Base-by-base conservation (phyloP, 108 stramenopile genomes). In the Cyclotella sp. region DNA sequence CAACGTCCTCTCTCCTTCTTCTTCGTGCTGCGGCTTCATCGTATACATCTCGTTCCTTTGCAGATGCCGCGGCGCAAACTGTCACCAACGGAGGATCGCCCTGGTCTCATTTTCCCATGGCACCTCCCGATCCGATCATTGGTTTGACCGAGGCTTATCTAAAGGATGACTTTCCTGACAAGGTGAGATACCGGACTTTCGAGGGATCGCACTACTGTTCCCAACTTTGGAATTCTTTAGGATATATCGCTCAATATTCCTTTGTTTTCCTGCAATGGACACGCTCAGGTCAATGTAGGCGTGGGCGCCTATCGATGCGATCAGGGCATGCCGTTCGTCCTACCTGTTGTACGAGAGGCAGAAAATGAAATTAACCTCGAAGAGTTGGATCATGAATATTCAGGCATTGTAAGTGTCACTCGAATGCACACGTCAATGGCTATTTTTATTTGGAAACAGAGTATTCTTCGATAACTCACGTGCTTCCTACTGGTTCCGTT, bases 271-370 rank as follows among this genome's bases (percentile, higher is more conserved):
- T 41, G 3, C 63, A 27, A 58, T 22, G 13, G 22, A 58, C 24
- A 44, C 16, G 6, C 0, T 47, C 46, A 70, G 70, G 89, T 91
- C 16, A 97, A 93, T 81, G 88, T 98, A 14, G 96, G 97, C 61
- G 97, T 99, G 9, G 97, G 98, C 41, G 97, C 98, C 11, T 99
- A 98, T 75, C 88, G 99, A 21, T 93, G 91, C 63, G 98, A 98
- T 76, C 79, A 74, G 46, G 99, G 99, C 39, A 94, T 92, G 85
- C 99, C 99, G 42, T 97, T 83, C 68, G 97, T 99, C 16, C 87
- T 99, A 13, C 93, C 95, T 9, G 95, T 94, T 39, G 98, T 99
- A 4, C 79, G 95, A 54, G 93, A 97, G 67, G 99, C 99, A 8
- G 98, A 99, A 77, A 67, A 87, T 51, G 78, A 96, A 46, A 60